These are phyloP conservation scores for Sporisorium iseilematis-ciliati DNA, from an alignment of 1,284 basidiomycete genomes.

Conservation along the genomic window DNA sequence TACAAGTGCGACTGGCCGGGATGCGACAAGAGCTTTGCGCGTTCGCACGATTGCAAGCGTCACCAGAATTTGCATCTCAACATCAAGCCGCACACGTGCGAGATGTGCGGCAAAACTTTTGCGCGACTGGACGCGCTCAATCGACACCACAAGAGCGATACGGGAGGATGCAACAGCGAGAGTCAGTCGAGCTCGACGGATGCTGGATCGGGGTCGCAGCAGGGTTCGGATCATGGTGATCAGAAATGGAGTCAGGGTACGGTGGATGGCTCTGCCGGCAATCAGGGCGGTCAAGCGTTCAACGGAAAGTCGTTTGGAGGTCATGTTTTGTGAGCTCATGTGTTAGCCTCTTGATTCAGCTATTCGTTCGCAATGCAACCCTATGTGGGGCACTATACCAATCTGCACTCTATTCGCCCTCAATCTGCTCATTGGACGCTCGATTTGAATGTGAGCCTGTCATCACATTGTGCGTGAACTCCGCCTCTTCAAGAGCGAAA, in stretches of 20 bases:
- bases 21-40: slow-evolving; percentile 91
- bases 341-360: too few species aligned
- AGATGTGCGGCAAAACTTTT: slow-evolving; percentile 93
- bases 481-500: too few species aligned
- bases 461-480: too few species aligned
- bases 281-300: background rate
- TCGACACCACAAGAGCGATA: slow-evolving; percentile 68
- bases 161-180: slow-evolving; percentile 48
- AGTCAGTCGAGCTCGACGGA: slow-evolving; percentile 41
- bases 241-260: slow-evolving; percentile 3
- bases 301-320: slow-evolving; percentile 36
- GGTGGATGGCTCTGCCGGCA: background rate
- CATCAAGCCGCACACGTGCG: slow-evolving; percentile 86
- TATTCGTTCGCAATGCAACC: too few species aligned
- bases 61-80: slow-evolving; percentile 77
- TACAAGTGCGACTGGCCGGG: slow-evolving; percentile 93
- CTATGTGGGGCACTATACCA: too few species aligned
- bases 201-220: slow-evolving; percentile 19
- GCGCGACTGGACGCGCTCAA: slow-evolving; percentile 92
- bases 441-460: too few species aligned
- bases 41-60: slow-evolving; percentile 95
- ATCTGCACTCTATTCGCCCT: too few species aligned
- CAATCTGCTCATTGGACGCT: too few species aligned
- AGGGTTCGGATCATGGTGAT: slow-evolving; percentile 17
- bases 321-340: slow-evolving; percentile 27